Evolutionary conservation across 139 green algal species (phyloP).

Genomic region (Protoeuglena noctilucae): DNA sequence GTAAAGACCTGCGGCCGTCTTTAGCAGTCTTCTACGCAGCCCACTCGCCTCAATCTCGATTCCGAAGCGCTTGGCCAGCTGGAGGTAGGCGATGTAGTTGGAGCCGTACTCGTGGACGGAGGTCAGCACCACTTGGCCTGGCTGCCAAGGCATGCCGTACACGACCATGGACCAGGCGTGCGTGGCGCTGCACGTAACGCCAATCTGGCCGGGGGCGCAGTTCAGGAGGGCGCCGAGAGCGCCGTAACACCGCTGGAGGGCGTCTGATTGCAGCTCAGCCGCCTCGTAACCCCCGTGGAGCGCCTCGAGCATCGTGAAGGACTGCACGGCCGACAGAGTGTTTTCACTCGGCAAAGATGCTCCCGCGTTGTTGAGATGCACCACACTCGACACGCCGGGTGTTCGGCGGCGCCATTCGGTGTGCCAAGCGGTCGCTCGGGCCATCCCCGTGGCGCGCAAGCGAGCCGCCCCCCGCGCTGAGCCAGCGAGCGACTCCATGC

Average conservation of each 20-base stretch:
- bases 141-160: slow-evolving; percentile 29
- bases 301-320: not conserved
- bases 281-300: slow-evolving; percentile 27
- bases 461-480: no score
- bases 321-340: not conserved
- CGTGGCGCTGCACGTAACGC: slow-evolving; percentile 28
- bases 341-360: slow-evolving; percentile 10
- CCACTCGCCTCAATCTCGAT: slow-evolving; percentile 23
- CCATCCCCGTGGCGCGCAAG: no score
- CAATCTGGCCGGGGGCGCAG: slow-evolving; percentile 32
- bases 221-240: slow-evolving; percentile 32
- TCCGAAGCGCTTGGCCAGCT: slow-evolving; percentile 25
- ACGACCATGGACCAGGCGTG: slow-evolving; percentile 42
- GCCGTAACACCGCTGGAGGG: slow-evolving; percentile 24
- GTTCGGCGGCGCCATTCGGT: no score
- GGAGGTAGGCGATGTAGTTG: slow-evolving; percentile 46
- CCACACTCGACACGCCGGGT: no score
- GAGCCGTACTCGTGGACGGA: slow-evolving; percentile 39
- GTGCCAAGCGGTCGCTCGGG: no score
- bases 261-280: not conserved
- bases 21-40: no score
- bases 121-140: slow-evolving; percentile 36
- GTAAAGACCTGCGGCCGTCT: no score
- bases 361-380: slow-evolving; percentile 34
- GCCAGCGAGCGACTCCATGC: no score